A percentile compares a stretch with the other conserved stretches of the same genome.
These are phyloP conservation scores for Musa beccarii DNA, from an alignment of 176 grass and related monocot genomes.

Conservation along the genomic window DNA sequence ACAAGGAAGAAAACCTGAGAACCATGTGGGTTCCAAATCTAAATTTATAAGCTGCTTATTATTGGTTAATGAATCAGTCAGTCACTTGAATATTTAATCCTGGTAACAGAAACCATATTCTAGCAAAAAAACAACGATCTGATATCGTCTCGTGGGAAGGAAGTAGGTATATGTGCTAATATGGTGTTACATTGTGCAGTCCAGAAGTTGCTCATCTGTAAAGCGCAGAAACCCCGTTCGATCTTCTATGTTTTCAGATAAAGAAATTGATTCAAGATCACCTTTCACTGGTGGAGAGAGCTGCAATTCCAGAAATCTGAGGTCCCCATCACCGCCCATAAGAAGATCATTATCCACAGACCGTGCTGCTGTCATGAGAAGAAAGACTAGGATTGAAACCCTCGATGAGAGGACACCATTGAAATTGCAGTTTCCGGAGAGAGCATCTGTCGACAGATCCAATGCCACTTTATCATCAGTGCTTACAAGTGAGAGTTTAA, in stretches of 20 bases:
- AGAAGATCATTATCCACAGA: constrained; percentile 52
- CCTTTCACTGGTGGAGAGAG: constrained; percentile 36
- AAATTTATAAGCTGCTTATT: no score
- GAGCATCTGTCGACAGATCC: constrained; percentile 13
- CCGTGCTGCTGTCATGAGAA: constrained; percentile 26
- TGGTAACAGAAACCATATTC: no score
- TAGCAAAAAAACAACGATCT: background rate
- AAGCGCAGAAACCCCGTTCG: constrained; percentile 47
- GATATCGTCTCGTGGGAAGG: background rate
- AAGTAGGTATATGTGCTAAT: background rate
- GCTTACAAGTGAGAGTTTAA: constrained; percentile 39
- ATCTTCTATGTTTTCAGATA: constrained; percentile 33
- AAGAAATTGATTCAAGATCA: constrained; percentile 41
- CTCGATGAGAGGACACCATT: constrained; percentile 30
- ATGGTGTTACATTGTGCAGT: constrained; percentile 17
- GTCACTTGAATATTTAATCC: no score
- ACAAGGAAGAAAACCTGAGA: no score
- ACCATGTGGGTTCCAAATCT: no score
- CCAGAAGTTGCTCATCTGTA: constrained; percentile 50
- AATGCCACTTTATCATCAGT: constrained; percentile 27
- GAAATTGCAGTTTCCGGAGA: constrained; percentile 27
- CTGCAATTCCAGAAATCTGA: constrained; percentile 33
- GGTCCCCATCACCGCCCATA: constrained; percentile 46
- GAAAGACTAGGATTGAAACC: constrained; percentile 27
- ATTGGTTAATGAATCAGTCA: no score